Percentiles rank a stretch among this genome's conserved stretches.
Evolutionary conservation across 768 basidiomycete genomes (phyloP).

Genomic region (Pilatotrama ljubarskyi): DNA sequence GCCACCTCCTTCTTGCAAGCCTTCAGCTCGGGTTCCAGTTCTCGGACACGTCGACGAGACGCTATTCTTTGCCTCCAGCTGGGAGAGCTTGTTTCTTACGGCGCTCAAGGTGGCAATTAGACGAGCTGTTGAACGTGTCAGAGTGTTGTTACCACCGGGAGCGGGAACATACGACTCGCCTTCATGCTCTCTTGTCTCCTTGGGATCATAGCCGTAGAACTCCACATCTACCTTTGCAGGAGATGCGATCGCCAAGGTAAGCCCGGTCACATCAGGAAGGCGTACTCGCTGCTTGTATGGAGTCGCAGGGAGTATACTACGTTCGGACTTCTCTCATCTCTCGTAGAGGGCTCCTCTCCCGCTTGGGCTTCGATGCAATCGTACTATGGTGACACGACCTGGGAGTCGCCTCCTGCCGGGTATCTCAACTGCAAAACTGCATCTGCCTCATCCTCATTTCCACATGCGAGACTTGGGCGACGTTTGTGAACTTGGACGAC

Average conservation of each 20-base stretch:
- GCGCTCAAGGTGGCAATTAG: slow-evolving; percentile 59
- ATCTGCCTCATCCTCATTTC: slow-evolving; percentile 46
- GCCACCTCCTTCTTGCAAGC: slow-evolving; percentile 78
- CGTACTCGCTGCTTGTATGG: slow-evolving; percentile 40
- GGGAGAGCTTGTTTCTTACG: slow-evolving; percentile 67
- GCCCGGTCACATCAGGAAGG: slow-evolving; percentile 81
- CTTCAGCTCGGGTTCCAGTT: slow-evolving; percentile 86
- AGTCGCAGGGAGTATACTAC: slow-evolving; percentile 9
- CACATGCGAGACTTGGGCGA: slow-evolving; percentile 55
- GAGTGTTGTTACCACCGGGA: background rate
- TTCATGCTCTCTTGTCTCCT: slow-evolving; percentile 57
- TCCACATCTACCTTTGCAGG: slow-evolving; percentile 59
- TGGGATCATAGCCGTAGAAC: slow-evolving; percentile 51
- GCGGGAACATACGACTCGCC: slow-evolving; percentile 42
- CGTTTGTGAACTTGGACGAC: slow-evolving; percentile 58
- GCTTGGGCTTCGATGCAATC: background rate
- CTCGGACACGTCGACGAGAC: slow-evolving; percentile 79
- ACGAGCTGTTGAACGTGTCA: slow-evolving; percentile 44
- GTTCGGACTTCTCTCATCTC: slow-evolving; percentile 27
- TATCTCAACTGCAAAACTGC: slow-evolving; percentile 22
- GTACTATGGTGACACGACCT: slow-evolving; percentile 17
- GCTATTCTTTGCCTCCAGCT: slow-evolving; percentile 80
- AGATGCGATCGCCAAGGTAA: slow-evolving; percentile 76
- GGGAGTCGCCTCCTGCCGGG: slow-evolving; percentile 2
- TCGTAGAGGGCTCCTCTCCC: slow-evolving; percentile 42